These are phyloP conservation scores for Trichoderma sp. DNA, from an alignment of 2,329 filamentous ascomycete species.

Conservation along the genomic window DNA sequence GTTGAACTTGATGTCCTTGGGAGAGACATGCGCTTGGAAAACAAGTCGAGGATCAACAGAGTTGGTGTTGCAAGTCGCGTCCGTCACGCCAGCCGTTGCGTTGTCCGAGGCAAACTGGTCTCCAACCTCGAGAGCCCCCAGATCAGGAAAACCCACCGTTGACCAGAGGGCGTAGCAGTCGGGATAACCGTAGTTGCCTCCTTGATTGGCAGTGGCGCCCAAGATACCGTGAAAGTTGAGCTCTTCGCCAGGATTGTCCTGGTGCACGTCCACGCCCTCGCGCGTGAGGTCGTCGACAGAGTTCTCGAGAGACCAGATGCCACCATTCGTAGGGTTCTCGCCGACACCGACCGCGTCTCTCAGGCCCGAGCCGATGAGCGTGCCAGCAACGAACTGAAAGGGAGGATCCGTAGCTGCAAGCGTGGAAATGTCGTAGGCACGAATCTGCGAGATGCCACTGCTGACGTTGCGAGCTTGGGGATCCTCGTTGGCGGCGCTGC, in stretches of 20 bases:
- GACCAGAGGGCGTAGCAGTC: conserved; percentile 69
- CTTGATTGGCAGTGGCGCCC: conserved; percentile 36
- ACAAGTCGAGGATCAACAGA: conserved; percentile 58
- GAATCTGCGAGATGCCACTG: conserved; percentile 68
- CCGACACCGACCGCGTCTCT: conserved; percentile 71
- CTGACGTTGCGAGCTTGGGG: conserved; percentile 50
- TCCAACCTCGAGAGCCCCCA: conserved; percentile 48
- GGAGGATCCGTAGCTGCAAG: conserved; percentile 36
- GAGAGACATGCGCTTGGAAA: conserved; percentile 67
- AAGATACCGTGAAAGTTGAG: conserved; percentile 71
- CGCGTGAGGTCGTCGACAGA: conserved; percentile 66
- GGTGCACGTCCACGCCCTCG: conserved; percentile 61
- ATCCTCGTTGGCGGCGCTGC: conserved; percentile 67
- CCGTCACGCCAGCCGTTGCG: conserved; percentile 44
- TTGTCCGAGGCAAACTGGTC: conserved; percentile 51
- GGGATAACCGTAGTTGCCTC: conserved; percentile 70
- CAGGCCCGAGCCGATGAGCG: conserved; percentile 66
- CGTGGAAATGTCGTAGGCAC: conserved; percentile 53
- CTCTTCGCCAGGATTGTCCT: conserved; percentile 73
- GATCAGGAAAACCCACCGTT: conserved; percentile 47
- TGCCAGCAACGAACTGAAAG: conserved; percentile 53
- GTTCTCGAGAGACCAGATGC: conserved; percentile 68
- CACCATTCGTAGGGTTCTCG: conserved; percentile 59
- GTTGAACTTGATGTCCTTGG: conserved; percentile 71
- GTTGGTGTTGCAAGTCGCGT: conserved; percentile 48